Conservation (phyloP, 352 stramenopile genomes). For the Phytophthora sp. region DNA sequence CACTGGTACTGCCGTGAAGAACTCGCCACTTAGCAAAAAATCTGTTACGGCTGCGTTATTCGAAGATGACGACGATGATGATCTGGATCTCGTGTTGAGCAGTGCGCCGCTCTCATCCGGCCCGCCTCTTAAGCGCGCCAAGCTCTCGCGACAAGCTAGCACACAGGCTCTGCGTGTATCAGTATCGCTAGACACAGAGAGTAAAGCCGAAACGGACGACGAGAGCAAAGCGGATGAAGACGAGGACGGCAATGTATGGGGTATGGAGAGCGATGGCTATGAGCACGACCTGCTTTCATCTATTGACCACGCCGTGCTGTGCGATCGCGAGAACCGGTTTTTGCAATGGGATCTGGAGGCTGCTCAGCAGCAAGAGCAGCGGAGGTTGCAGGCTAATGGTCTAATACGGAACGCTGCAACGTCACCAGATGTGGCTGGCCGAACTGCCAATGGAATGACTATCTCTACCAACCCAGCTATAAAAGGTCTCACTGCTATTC, state of each 20-base stretch:
- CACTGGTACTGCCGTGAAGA: slow-evolving; percentile 19
- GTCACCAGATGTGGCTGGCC: slow-evolving; percentile 12
- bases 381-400: slow-evolving; percentile 26
- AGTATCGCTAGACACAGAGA: slow-evolving; percentile 22
- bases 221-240: slow-evolving; percentile 52
- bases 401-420: slow-evolving; percentile 21
- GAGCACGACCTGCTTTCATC: slow-evolving; percentile 75
- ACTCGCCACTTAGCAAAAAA: slow-evolving; percentile 46
- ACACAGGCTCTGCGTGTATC: slow-evolving; percentile 17
- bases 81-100: slow-evolving; percentile 31
- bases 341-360: slow-evolving; percentile 77
- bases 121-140: slow-evolving; percentile 40
- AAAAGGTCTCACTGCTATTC: slow-evolving; percentile 28
- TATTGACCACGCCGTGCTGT: slow-evolving; percentile 82
- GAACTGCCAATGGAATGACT: slow-evolving; percentile 5
- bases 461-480: slow-evolving; percentile 20
- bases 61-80: slow-evolving; percentile 57
- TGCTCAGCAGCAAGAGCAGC: slow-evolving; percentile 45
- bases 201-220: slow-evolving; percentile 35
- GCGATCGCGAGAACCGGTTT: slow-evolving; percentile 84
- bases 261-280: slow-evolving; percentile 73
- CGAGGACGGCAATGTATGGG: slow-evolving; percentile 73
- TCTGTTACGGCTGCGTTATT: slow-evolving; percentile 59
- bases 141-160: slow-evolving; percentile 27
- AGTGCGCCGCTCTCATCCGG: slow-evolving; percentile 17